phyloP scores from a whole-genome alignment of 257 asterid species.

The Paulownia fortunei region DNA sequence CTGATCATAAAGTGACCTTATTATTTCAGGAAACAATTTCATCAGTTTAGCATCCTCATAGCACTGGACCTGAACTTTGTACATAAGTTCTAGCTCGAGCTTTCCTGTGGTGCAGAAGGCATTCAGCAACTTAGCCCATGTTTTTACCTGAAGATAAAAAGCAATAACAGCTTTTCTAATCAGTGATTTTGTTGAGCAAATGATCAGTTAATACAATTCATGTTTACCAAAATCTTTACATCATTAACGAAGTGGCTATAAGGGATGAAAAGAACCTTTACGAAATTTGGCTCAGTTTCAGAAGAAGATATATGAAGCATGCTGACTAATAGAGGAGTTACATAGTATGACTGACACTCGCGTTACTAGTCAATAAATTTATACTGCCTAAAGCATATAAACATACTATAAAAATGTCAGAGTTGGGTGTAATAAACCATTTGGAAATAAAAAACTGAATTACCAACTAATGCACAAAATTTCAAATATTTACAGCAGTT shows the following conservation, averaged over 20 bases:
- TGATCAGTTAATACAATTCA: background rate
- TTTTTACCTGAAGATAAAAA: conserved; percentile 63
- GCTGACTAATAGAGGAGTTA: background rate
- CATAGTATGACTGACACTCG: background rate
- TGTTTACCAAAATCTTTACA: background rate
- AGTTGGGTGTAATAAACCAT: background rate
- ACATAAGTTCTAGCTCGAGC: conserved; percentile 90
- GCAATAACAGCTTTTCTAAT: background rate
- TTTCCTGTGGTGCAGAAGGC: conserved; percentile 89
- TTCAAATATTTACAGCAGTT: background rate
- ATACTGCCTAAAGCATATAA: background rate
- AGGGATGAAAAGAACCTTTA: background rate
- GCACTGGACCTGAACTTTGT: conserved; percentile 96
- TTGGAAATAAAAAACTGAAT: background rate
- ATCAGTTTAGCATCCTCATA: conserved; percentile 96
- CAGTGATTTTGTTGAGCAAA: conserved; percentile 14
- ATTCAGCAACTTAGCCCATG: conserved; percentile 83
- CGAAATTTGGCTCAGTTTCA: background rate
- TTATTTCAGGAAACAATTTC: conserved; percentile 94
- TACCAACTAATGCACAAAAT: background rate
- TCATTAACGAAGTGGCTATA: background rate
- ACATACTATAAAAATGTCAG: background rate
- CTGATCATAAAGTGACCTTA: conserved; percentile 90
- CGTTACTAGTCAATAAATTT: background rate
- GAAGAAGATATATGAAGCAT: background rate